Conservation (phyloP, 306 rosid species). For the Glycine latifolia region DNA sequence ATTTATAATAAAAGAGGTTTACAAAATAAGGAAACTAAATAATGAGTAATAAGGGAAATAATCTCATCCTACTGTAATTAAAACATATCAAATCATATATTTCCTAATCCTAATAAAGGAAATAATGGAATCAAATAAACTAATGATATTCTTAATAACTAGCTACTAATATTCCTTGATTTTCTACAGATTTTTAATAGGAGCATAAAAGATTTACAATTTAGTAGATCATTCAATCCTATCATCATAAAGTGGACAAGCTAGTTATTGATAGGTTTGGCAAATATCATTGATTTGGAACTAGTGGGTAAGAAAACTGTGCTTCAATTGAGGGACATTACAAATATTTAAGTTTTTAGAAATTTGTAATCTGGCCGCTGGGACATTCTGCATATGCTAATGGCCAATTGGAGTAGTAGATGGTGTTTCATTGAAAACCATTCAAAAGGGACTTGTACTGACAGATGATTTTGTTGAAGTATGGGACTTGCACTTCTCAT, state of each 20-base stretch:
- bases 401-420: not conserved
- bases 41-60: too few species aligned
- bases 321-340: not conserved
- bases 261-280: constrained; percentile 8
- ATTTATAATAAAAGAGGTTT: too few species aligned
- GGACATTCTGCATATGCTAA: constrained; percentile 32
- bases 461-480: constrained; percentile 19
- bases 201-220: constrained; percentile 10
- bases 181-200: not conserved
- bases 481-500: constrained; percentile 1
- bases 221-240: constrained; percentile 17
- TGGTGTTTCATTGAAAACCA: constrained; percentile 3
- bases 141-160: too few species aligned
- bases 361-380: not conserved
- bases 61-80: too few species aligned
- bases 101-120: too few species aligned
- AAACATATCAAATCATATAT: too few species aligned
- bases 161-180: too few species aligned
- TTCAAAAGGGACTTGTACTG: not conserved
- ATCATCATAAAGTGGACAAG: constrained; percentile 14
- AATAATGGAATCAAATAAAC: too few species aligned
- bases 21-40: too few species aligned
- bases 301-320: not conserved
- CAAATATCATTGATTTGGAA: not conserved
- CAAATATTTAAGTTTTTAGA: not conserved